Conservation (phyloP, 116 monocot genomes). For the Cymodocea nodosa region DNA sequence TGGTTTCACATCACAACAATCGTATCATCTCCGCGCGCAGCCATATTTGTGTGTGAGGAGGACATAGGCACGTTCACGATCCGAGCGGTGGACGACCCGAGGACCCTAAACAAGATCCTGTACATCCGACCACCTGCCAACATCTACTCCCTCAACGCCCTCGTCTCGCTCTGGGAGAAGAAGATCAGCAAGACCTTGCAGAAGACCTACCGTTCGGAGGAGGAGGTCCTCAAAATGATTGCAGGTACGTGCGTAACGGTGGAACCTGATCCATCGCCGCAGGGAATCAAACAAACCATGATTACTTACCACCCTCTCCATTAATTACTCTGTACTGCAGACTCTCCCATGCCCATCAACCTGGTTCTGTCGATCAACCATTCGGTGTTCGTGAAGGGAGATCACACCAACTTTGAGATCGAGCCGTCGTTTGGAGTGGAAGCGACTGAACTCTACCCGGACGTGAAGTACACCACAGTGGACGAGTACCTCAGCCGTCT, state of each 20-base stretch:
- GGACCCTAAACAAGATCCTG: constrained; percentile 20
- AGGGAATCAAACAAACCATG: too few relatives aligned
- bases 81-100: constrained; percentile 20
- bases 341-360: constrained; percentile 28
- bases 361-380: constrained; percentile 17
- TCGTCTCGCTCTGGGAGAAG: constrained; percentile 17
- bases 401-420: constrained; percentile 55
- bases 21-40: too few relatives aligned
- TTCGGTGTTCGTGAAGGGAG: constrained; percentile 36
- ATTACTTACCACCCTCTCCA: too few relatives aligned
- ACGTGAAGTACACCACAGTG: constrained; percentile 50
- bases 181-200: constrained; percentile 22
- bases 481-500: constrained; percentile 37
- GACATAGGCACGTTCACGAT: constrained; percentile 19
- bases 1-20: neutral
- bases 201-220: constrained; percentile 17
- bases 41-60: constrained; percentile 13
- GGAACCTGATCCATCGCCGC: too few relatives aligned
- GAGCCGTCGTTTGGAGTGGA: constrained; percentile 46
- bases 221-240: constrained; percentile 15
- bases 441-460: constrained; percentile 52
- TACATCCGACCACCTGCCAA: constrained; percentile 20
- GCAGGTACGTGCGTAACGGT: neutral
- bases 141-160: constrained; percentile 15
- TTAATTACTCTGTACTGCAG: too few relatives aligned